phyloP scores from a whole-genome alignment of 169 alveolate species.

The Perkinsus marinus region DNA sequence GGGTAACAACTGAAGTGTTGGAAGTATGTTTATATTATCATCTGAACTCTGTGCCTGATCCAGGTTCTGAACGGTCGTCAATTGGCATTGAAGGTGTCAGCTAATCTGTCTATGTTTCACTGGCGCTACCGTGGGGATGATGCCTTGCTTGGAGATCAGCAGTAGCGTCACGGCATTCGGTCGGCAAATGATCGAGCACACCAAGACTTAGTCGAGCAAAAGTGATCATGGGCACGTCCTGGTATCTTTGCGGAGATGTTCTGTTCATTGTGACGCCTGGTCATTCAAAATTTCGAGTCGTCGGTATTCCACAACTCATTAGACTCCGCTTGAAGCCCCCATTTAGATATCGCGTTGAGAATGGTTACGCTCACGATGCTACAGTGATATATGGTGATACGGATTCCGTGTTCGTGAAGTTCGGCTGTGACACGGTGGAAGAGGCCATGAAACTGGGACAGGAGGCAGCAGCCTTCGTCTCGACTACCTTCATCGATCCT shows the following conservation, averaged over 20 bases:
- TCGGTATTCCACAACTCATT: no score
- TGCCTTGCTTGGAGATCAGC: slow-evolving; percentile 91
- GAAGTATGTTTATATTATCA: no score
- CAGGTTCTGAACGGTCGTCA: slow-evolving; percentile 95
- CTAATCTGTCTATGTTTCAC: slow-evolving; percentile 99
- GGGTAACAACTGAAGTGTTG: no score
- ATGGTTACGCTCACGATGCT: slow-evolving; percentile 81
- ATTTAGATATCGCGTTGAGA: slow-evolving; percentile 51
- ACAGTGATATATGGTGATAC: slow-evolving; percentile 95
- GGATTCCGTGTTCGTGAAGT: slow-evolving; percentile 97
- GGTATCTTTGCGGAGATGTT: no score
- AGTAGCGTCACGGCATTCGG: slow-evolving; percentile 93
- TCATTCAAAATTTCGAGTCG: no score
- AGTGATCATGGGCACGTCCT: not conserved
- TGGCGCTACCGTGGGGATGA: slow-evolving; percentile 94
- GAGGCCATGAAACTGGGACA: slow-evolving; percentile 82
- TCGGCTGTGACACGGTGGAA: slow-evolving; percentile 68
- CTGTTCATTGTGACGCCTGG: no score
- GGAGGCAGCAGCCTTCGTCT: slow-evolving; percentile 82
- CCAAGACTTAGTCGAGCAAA: not conserved
- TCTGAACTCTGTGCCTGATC: not conserved
- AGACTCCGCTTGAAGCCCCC: slow-evolving; percentile 5
- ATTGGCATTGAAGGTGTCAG: slow-evolving; percentile 92
- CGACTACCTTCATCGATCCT: slow-evolving; percentile 72
- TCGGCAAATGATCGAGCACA: slow-evolving; percentile 75